phyloP scores from a whole-genome alignment of 352 stramenopile genomes.

The Phytophthora sojae region DNA sequence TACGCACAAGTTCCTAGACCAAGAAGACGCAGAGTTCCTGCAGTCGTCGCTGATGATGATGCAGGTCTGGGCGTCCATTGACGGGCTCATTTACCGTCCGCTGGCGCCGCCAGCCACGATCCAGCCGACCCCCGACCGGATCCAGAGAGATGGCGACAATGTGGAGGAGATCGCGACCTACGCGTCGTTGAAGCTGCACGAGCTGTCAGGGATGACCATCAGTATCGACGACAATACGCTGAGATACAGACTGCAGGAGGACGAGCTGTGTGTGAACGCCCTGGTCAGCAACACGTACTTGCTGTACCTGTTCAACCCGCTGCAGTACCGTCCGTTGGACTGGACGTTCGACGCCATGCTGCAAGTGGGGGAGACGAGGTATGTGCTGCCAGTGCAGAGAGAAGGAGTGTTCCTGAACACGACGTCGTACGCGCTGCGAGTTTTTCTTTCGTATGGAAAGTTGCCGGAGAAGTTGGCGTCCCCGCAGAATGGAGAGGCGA shows the following conservation, averaged over 20 bases:
- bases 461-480: constrained; percentile 46
- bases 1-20: constrained; percentile 57
- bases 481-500: constrained; percentile 5
- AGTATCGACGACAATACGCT: constrained; percentile 88
- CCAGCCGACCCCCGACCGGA: constrained; percentile 29
- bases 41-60: constrained; percentile 84
- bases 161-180: constrained; percentile 34
- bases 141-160: constrained; percentile 10
- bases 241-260: constrained; percentile 63
- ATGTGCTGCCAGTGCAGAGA: constrained; percentile 63
- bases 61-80: constrained; percentile 86
- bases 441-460: constrained; percentile 89
- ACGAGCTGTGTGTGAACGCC: constrained; percentile 79
- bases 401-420: constrained; percentile 88
- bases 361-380: constrained; percentile 58
- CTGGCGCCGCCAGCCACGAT: constrained; percentile 75
- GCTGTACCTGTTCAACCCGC: constrained; percentile 89
- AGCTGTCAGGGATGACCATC: constrained; percentile 88
- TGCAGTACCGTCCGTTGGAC: constrained; percentile 82
- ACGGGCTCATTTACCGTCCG: constrained; percentile 82
- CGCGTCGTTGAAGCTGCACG: constrained; percentile 69
- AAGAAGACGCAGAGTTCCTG: constrained; percentile 54
- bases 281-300: constrained; percentile 89
- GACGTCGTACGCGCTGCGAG: constrained; percentile 67
- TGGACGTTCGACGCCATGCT: constrained; percentile 82